Conservation (phyloP, 495 filamentous ascomycete genomes). For the Penicillium arizonense region DNA sequence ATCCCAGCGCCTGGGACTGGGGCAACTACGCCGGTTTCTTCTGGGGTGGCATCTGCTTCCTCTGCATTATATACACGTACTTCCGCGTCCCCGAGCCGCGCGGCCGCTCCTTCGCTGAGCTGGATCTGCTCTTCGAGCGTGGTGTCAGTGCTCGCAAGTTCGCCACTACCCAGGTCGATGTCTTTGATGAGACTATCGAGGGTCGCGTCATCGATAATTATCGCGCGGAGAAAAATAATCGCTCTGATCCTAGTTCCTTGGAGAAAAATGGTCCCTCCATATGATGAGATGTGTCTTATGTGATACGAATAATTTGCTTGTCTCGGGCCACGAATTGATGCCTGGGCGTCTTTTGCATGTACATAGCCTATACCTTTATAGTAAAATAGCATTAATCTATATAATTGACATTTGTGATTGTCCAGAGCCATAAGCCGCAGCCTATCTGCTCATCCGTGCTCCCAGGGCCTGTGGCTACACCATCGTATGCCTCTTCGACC, state of each 20-base stretch:
- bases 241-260: slow-evolving; percentile 23
- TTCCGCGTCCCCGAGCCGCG: slow-evolving; percentile 73
- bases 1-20: slow-evolving; percentile 74
- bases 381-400: slow-evolving; percentile 3
- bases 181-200: slow-evolving; percentile 62
- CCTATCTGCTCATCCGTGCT: background rate
- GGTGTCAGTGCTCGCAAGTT: slow-evolving; percentile 68
- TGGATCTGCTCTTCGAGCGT: slow-evolving; percentile 71
- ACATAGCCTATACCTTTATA: background rate
- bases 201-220: slow-evolving; percentile 49
- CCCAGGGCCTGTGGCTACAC: no score
- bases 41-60: slow-evolving; percentile 72
- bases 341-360: background rate
- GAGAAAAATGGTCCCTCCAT: slow-evolving; percentile 27
- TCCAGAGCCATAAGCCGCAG: background rate
- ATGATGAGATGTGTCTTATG: slow-evolving; percentile 22
- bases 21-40: slow-evolving; percentile 78
- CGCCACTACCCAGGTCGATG: slow-evolving; percentile 59
- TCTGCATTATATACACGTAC: slow-evolving; percentile 70
- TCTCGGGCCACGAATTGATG: no score
- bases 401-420: background rate
- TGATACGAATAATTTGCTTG: slow-evolving; percentile 8
- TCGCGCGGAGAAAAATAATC: slow-evolving; percentile 25
- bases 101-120: slow-evolving; percentile 69
- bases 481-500: no score